phyloP scores from a whole-genome alignment of 2,329 filamentous ascomycete species.

The Allantophomopsis lycopodina region DNA sequence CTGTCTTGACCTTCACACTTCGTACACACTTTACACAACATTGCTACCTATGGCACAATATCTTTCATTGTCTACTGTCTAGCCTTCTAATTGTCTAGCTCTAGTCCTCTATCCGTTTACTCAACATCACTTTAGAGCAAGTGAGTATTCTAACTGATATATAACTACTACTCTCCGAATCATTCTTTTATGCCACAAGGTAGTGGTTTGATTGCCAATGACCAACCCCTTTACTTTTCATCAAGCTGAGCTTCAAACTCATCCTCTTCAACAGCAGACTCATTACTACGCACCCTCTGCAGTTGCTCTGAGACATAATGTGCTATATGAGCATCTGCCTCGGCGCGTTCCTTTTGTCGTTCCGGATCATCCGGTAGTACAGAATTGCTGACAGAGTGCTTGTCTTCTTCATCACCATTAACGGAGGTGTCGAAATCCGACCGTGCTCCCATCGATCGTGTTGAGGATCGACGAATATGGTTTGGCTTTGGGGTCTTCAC shows the following conservation, averaged over 20 bases:
- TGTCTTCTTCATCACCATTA: conserved; percentile 32
- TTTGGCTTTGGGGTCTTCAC: conserved; percentile 29
- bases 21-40: too few relatives aligned
- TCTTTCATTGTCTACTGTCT: too few relatives aligned
- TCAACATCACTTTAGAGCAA: too few relatives aligned
- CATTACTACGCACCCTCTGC: conserved; percentile 48
- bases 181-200: too few relatives aligned
- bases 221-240: conserved; percentile 6
- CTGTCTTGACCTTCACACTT: too few relatives aligned
- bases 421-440: conserved; percentile 57
- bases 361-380: conserved; percentile 40
- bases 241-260: conserved; percentile 48
- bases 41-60: too few relatives aligned
- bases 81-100: too few relatives aligned
- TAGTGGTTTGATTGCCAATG: background rate
- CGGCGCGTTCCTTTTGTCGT: conserved; percentile 29
- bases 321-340: conserved; percentile 59
- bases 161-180: too few relatives aligned
- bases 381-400: conserved; percentile 18
- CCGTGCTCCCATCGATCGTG: conserved; percentile 69
- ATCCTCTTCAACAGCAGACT: conserved; percentile 25
- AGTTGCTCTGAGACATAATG: conserved; percentile 75
- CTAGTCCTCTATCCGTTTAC: too few relatives aligned
- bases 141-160: too few relatives aligned
- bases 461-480: conserved; percentile 61